Conservation (phyloP, 169 alveolate genomes). For the Miamiensis avidus region DNA sequence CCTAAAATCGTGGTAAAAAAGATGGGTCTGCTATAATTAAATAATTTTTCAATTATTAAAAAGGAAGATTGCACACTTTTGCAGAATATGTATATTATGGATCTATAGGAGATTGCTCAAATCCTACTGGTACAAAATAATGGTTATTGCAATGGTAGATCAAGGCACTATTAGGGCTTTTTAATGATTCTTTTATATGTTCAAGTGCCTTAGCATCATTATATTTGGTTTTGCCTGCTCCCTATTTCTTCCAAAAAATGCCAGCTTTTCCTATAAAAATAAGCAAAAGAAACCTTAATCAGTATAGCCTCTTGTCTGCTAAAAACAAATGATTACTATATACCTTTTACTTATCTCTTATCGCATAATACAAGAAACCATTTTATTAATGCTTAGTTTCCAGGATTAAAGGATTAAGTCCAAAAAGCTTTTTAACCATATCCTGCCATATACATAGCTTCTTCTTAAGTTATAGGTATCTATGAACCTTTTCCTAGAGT, state of each 20-base stretch:
- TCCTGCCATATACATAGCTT: constrained; percentile 42
- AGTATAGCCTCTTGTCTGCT: background rate
- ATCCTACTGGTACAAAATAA: constrained; percentile 65
- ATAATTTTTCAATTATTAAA: no score
- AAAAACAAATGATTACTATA: no score
- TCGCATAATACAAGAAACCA: background rate
- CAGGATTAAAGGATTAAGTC: background rate
- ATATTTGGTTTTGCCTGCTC: constrained; percentile 39
- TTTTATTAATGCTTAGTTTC: background rate
- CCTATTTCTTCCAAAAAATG: constrained; percentile 54
- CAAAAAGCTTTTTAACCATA: background rate
- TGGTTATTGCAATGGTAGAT: constrained; percentile 69
- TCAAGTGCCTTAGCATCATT: background rate
- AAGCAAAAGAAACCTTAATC: constrained; percentile 7
- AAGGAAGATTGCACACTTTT: no score
- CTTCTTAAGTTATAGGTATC: constrained; percentile 54
- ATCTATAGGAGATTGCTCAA: constrained; percentile 50
- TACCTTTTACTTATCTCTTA: background rate
- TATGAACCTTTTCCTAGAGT: constrained; percentile 52
- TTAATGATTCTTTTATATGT: background rate
- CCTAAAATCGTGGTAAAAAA: background rate
- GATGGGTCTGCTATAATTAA: background rate
- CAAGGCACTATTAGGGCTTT: constrained; percentile 31
- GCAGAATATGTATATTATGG: constrained; percentile 46
- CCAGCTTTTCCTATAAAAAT: constrained; percentile 48